Base-by-base conservation (phyloP, 768 basidiomycete species). In the Mycena floridula region DNA sequence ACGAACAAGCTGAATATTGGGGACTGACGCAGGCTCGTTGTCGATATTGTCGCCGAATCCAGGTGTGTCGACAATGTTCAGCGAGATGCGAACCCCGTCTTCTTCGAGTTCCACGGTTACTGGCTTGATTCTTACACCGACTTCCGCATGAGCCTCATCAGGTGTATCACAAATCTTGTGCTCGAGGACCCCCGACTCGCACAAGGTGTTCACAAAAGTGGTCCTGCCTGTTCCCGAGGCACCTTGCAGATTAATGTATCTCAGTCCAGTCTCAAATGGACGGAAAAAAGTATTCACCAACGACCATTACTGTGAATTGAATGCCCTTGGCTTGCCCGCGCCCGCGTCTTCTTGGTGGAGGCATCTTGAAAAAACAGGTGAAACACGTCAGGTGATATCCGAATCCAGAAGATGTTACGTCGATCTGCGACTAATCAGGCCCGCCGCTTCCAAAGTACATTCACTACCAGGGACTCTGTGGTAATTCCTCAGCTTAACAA, bases 41-140 rank as follows among this genome's bases (percentile, higher is more conserved):
- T 93, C 87, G 54, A 93, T 87, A 59, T 82, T 86, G 65, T 90
- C 85, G 16, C 90, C 90, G 53, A 95, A 95, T 18, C 91, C 90
- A 45, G 90, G 90, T 6, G 90, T 95, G 62, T 95, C 91, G 30
- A 95, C 88, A 46, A 95, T 80, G 7, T 89, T 93, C 52, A 95
- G 69, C 7, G 88, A 85, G 59, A 95, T 89, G 48, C 91, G 81
- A 35, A 92, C 80, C 16, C 89, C 89, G 54, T 95, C 90, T 61
- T 95, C 90, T 54, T 93, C 90, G 43, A 95, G 77, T 64, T 95
- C 90, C 85, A 92, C 84, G 59, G 79, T 86, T 51, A 80, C 73
- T 37, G 88, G 86, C 65, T 87, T 86, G 63, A 92, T 91, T 59
- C 72, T 74, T 57, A 91, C 80, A 39, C 75, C 74, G 53, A 80